Percentiles rank a stretch among this genome's conserved stretches.
These are phyloP conservation scores for Colletotrichum horii DNA, from an alignment of 2,329 filamentous ascomycete species.

Conservation along the genomic window DNA sequence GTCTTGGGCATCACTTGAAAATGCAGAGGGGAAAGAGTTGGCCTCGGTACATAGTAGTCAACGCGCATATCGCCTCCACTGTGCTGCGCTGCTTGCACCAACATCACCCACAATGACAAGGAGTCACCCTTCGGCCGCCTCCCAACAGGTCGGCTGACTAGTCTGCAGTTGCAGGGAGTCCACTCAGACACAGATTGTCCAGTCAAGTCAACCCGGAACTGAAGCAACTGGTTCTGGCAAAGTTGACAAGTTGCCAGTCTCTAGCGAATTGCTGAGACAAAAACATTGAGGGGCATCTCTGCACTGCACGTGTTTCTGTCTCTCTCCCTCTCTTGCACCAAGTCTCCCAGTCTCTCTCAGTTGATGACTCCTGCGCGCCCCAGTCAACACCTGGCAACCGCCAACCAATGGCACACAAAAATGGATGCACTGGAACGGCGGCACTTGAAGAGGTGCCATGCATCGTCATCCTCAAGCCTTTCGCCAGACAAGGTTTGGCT, in stretches of 20 bases:
- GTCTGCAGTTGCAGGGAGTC: not conserved
- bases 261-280: not conserved
- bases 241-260: not conserved
- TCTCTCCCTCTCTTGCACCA: not conserved
- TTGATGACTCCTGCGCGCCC: not conserved
- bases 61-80: not conserved
- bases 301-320: not conserved
- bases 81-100: not conserved
- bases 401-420: not conserved
- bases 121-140: not conserved
- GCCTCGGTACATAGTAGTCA: not conserved
- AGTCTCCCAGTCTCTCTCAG: not conserved
- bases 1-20: not conserved
- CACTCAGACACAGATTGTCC: not conserved
- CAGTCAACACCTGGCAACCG: slow-evolving; percentile 7
- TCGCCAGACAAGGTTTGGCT: not conserved
- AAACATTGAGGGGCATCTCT: not conserved
- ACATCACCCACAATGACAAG: not conserved
- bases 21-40: not conserved
- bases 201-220: not conserved
- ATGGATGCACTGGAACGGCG: not conserved
- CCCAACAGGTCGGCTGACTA: not conserved
- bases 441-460: not conserved
- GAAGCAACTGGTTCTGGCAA: not conserved
- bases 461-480: not conserved